These are phyloP conservation scores for Botrytis paeoniae DNA, from an alignment of 2,329 filamentous ascomycete species.

Conservation along the genomic window DNA sequence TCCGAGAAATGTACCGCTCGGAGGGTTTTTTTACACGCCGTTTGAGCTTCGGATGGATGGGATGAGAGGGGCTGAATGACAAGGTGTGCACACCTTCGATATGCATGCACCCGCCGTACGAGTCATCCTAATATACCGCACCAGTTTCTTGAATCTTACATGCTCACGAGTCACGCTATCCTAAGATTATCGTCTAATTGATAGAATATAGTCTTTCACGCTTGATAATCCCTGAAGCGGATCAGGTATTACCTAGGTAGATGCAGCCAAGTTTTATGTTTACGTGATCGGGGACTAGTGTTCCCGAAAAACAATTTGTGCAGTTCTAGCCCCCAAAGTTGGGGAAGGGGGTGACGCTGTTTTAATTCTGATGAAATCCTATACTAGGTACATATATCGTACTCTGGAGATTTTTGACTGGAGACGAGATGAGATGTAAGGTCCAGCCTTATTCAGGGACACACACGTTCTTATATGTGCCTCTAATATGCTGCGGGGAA, in stretches of 20 bases:
- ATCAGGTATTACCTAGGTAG: not conserved
- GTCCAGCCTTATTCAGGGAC: not conserved
- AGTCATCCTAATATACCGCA: not conserved
- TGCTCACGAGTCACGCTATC: not conserved
- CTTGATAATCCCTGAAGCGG: not conserved
- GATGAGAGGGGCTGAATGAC: constrained; percentile 2
- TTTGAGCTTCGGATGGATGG: not conserved
- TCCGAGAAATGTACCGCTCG: not conserved
- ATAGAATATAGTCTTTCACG: not conserved
- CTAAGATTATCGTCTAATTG: not conserved
- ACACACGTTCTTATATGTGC: not conserved
- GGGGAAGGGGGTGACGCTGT: not conserved
- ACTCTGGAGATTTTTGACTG: not conserved
- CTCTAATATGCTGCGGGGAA: not conserved
- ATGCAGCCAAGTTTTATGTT: not conserved
- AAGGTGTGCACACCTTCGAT: not conserved
- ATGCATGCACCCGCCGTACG: not conserved
- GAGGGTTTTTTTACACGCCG: not conserved
- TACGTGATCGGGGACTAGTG: not conserved
- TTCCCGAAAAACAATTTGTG: not conserved
- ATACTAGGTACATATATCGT: not conserved
- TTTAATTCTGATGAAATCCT: not conserved
- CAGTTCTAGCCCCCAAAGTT: not conserved
- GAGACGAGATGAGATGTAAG: not conserved
- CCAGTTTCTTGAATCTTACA: not conserved